Conservation (phyloP, 2,329 filamentous ascomycete species). For the Orbilia brochopaga region DNA sequence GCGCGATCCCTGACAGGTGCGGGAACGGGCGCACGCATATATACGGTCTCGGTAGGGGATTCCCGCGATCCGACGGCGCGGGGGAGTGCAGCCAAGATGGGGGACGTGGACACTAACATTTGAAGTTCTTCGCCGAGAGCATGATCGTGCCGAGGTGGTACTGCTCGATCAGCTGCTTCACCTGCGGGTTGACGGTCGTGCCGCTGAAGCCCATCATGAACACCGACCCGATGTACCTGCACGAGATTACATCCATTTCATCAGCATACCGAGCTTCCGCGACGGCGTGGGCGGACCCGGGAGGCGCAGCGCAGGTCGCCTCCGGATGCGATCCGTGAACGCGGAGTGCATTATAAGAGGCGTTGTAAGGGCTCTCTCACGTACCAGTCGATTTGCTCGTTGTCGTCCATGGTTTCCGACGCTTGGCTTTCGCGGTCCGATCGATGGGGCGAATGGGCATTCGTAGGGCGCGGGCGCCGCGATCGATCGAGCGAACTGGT, state of each 20-base stretch:
- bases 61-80: constrained; percentile 19
- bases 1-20: not conserved
- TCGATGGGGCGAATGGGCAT: constrained; percentile 38
- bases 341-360: not conserved
- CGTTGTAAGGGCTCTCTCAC: constrained; percentile 6
- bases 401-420: constrained; percentile 46
- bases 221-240: constrained; percentile 49
- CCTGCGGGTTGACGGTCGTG: constrained; percentile 80
- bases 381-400: constrained; percentile 48
- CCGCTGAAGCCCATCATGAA: constrained; percentile 72
- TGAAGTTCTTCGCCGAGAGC: constrained; percentile 82
- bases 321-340: not conserved
- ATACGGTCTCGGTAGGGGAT: constrained; percentile 20
- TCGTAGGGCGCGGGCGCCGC: constrained; percentile 19
- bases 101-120: constrained; percentile 65
- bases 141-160: constrained; percentile 89
- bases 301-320: constrained; percentile 2
- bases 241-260: not conserved
- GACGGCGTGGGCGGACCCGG: not conserved
- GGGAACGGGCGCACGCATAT: not conserved
- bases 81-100: not conserved
- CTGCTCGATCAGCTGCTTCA: constrained; percentile 78
- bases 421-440: constrained; percentile 31
- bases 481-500: constrained; percentile 1
- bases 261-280: constrained; percentile 8